phyloP scores from a whole-genome alignment of 257 asterid genomes.

The Avicennia marina region DNA sequence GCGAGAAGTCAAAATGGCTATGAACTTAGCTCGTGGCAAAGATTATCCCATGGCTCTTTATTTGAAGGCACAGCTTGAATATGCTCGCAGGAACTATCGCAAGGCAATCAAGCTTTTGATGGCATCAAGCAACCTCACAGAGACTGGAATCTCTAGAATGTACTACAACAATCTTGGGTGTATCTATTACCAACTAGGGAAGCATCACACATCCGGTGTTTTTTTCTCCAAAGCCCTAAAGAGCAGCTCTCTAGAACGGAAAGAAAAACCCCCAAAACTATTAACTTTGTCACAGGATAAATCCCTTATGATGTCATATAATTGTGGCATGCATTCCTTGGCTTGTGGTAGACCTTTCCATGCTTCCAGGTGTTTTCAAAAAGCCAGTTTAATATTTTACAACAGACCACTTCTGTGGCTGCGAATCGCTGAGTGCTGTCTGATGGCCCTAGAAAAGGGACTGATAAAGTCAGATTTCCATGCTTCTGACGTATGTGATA shows the following conservation, averaged over 20 bases:
- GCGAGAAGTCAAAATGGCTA: constrained; percentile 89
- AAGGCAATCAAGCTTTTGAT: constrained; percentile 79
- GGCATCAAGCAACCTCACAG: constrained; percentile 58
- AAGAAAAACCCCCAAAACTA: constrained; percentile 63
- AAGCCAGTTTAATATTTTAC: constrained; percentile 52
- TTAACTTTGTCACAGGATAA: constrained; percentile 59
- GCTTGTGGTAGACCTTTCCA: constrained; percentile 73
- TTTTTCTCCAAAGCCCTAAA: constrained; percentile 75
- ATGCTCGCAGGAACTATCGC: constrained; percentile 72
- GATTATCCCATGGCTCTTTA: constrained; percentile 74
- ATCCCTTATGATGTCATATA: constrained; percentile 57
- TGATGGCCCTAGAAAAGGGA: constrained; percentile 77
- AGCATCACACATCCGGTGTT: constrained; percentile 60
- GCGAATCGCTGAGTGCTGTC: constrained; percentile 83
- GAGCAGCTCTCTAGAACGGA: constrained; percentile 39
- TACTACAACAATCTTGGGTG: constrained; percentile 89
- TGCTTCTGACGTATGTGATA: constrained; percentile 36
- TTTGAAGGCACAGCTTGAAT: constrained; percentile 89
- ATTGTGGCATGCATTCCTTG: constrained; percentile 70
- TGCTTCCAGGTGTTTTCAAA: constrained; percentile 75
- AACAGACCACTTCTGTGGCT: constrained; percentile 80
- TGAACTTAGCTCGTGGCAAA: constrained; percentile 78
- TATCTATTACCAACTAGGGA: constrained; percentile 68
- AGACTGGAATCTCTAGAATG: constrained; percentile 62
- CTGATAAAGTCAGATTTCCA: constrained; percentile 39